Base-by-base conservation (phyloP, 495 filamentous ascomycete species). In the Podospora appendiculata region DNA sequence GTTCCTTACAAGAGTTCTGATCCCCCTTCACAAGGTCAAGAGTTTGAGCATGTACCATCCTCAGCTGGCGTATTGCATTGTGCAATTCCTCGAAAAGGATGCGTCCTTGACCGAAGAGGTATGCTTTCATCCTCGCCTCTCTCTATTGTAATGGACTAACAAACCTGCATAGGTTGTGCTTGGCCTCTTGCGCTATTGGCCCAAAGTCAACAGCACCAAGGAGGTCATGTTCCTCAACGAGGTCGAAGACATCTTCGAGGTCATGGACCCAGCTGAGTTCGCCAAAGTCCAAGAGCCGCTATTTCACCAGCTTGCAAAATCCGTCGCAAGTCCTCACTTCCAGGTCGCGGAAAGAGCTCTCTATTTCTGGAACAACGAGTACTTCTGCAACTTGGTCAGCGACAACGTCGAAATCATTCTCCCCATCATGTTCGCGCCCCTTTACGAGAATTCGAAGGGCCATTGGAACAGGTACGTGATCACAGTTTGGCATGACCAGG, bases 281-380 rank as follows among this genome's bases (percentile, higher is more conserved):
- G 90, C 90, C 49, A 99, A 97, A 71, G 92, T 99, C 33, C 93
- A 99, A 70, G 93, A 96, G 57, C 91, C 91, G 14, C 74, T 99
- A 40, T 99, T 99, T 76, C 86, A 93, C 57, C 93, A 99, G 65
- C 78, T 99, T 48, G 92, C 93, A 19, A 97, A 97, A 69, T 96
- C 92, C 16, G 93, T 99, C 36, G 93, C 93, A 18, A 97, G 94
- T 58, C 93, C 93, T 16, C 93, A 99, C 73, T 99, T 99, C 73
- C 93, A 99, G 80, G 93, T 98, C 41, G 93, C 93, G 34, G 93
- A 99, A 66, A 81, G 93, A 58, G 93, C 94, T 2, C 82, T 99
- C 19, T 99, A 99, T 73, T 99, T 97, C 76, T 99, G 93, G 93
- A 99, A 99, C 71, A 99, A 99, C 64, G 93, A 99, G 66, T 99